Conservation (phyloP, 495 filamentous ascomycete species). For the Aspergillus panamensis region DNA sequence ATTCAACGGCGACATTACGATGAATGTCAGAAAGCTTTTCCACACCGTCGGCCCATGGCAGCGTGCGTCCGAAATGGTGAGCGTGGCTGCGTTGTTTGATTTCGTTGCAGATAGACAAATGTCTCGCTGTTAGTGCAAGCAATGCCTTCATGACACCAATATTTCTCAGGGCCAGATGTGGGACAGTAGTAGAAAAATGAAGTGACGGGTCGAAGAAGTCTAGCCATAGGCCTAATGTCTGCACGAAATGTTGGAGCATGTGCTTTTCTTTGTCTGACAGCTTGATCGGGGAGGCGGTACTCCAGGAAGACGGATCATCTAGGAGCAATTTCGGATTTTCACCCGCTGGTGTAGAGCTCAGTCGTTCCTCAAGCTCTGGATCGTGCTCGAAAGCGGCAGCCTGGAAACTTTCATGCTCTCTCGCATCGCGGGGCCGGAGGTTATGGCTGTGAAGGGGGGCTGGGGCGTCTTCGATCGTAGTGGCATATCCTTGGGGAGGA, state of each 20-base stretch:
- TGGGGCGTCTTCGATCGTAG: neutral
- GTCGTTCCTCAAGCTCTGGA: slow-evolving; percentile 18
- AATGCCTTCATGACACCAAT: slow-evolving; percentile 29
- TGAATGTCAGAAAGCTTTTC: slow-evolving; percentile 4
- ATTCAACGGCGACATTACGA: slow-evolving; percentile 23
- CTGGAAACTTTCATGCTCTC: slow-evolving; percentile 29
- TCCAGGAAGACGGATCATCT: slow-evolving; percentile 25
- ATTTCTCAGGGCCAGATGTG: slow-evolving; percentile 28
- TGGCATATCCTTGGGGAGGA: slow-evolving; percentile 6
- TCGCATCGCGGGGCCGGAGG: slow-evolving; percentile 19
- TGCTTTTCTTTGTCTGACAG: slow-evolving; percentile 22
- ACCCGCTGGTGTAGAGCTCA: slow-evolving; percentile 13
- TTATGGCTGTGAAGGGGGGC: neutral
- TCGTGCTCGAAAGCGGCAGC: slow-evolving; percentile 27
- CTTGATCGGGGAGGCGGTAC: slow-evolving; percentile 15
- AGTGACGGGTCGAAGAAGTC: slow-evolving; percentile 26
- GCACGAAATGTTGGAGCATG: slow-evolving; percentile 28
- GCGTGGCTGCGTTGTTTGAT: neutral
- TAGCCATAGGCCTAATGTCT: slow-evolving; percentile 19
- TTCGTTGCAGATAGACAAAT: slow-evolving; percentile 17
- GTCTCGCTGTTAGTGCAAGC: slow-evolving; percentile 25
- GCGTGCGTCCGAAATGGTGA: neutral
- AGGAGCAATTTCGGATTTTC: slow-evolving; percentile 5
- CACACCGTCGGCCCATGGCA: neutral
- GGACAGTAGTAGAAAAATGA: slow-evolving; percentile 24